A percentile compares a stretch with the other conserved stretches of the same genome.
These are phyloP conservation scores for Phytomonas sp. DNA, from an alignment of 208 protist genomes.

Conservation along the genomic window DNA sequence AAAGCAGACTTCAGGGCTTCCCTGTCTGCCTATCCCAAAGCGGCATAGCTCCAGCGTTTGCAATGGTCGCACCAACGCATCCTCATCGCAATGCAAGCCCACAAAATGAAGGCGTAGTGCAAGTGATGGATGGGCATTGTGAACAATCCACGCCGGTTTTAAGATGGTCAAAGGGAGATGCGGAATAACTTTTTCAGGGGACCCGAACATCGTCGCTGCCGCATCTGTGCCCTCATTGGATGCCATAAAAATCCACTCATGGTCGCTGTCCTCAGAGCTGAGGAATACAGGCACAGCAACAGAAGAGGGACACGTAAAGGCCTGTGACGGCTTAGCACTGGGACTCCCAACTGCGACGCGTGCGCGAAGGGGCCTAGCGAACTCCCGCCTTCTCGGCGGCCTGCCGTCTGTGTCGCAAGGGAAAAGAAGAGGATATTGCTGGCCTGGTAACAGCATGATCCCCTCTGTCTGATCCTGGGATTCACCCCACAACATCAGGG, in stretches of 20 bases:
- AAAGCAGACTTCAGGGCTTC: background rate
- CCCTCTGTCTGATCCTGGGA: background rate
- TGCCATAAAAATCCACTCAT: conserved; percentile 19
- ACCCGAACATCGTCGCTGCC: background rate
- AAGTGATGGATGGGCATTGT: background rate
- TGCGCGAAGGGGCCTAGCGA: background rate
- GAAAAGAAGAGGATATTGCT: conserved; percentile 1
- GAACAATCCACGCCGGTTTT: background rate
- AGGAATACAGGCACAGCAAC: conserved; percentile 18
- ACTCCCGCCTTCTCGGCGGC: background rate
- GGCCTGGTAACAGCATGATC: background rate
- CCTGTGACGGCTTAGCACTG: conserved; percentile 14
- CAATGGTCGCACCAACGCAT: background rate
- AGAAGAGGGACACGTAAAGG: conserved; percentile 19
- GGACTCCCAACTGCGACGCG: background rate
- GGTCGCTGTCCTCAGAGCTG: conserved; percentile 15
- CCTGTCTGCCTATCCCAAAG: background rate
- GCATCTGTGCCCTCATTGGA: background rate
- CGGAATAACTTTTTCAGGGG: background rate
- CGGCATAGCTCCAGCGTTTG: background rate
- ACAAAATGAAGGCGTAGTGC: background rate
- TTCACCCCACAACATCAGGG: background rate
- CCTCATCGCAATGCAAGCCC: background rate
- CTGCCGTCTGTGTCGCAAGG: background rate
- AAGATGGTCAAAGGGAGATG: background rate